These are phyloP conservation scores for Suhomyces chickasaworum DNA, from an alignment of 1,139 yeast genomes.

Conservation along the genomic window DNA sequence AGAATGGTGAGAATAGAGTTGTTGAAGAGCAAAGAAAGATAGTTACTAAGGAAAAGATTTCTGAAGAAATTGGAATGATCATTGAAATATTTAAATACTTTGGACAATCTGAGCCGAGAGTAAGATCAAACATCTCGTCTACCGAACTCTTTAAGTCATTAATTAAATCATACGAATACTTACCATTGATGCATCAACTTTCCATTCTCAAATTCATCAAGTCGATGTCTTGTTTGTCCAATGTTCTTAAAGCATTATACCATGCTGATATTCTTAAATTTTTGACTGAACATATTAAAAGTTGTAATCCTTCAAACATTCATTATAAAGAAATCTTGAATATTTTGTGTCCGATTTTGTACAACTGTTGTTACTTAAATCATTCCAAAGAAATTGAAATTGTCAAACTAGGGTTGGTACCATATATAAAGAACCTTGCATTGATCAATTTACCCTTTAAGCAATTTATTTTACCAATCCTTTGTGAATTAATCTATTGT, in stretches of 20 bases:
- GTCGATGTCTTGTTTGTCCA: conserved; percentile 45
- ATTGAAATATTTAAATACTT: conserved; percentile 44
- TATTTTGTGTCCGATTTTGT: conserved; percentile 46
- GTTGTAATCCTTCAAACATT: conserved; percentile 29
- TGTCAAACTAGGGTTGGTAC: conserved; percentile 55
- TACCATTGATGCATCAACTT: conserved; percentile 37
- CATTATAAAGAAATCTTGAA: conserved; percentile 47
- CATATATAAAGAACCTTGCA: conserved; percentile 50
- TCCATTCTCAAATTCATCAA: conserved; percentile 44
- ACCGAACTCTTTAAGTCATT: conserved; percentile 49
- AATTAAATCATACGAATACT: conserved; percentile 39
- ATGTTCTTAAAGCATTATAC: conserved; percentile 36
- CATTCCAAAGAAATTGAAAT: conserved; percentile 54
- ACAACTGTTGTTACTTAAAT: conserved; percentile 62
- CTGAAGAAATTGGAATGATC: conserved; percentile 29
- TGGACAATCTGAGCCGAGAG: conserved; percentile 48
- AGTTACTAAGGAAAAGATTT: conserved; percentile 8
- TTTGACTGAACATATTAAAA: conserved; percentile 33
- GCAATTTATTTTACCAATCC: conserved; percentile 62
- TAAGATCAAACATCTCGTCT: conserved; percentile 41
- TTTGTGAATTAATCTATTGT: conserved; percentile 64
- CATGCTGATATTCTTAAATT: conserved; percentile 48
- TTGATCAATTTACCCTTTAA: conserved; percentile 52
- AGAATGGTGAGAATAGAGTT: conserved; percentile 17
- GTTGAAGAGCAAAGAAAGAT: conserved; percentile 2